Evolutionary conservation across 1,284 basidiomycete genomes (phyloP).

Genomic region (Cutaneotrichosporon sp.): DNA sequence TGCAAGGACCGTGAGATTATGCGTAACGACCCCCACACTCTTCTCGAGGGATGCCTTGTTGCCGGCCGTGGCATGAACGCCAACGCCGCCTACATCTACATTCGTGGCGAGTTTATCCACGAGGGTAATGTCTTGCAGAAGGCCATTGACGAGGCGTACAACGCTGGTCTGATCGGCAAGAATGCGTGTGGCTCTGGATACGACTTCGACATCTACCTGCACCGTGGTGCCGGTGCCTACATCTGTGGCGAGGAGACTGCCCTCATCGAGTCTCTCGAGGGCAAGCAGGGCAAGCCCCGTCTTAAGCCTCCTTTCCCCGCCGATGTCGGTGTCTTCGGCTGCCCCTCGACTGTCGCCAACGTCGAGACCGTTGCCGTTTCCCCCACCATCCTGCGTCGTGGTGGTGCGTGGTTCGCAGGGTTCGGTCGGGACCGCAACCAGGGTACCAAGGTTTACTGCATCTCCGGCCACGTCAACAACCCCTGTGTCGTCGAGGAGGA

Average conservation of each 20-base stretch:
- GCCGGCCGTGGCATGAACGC: conserved; percentile 99
- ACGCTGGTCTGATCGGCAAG: conserved; percentile 83
- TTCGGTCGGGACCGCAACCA: conserved; percentile 92
- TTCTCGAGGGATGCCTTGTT: conserved; percentile 94
- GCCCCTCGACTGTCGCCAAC: conserved; percentile 95
- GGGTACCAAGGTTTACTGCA: conserved; percentile 93
- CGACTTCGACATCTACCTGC: conserved; percentile 92
- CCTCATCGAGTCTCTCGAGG: conserved; percentile 90
- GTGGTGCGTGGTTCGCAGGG: conserved; percentile 83
- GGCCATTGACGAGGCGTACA: conserved; percentile 93
- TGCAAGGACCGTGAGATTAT: conserved; percentile 99
- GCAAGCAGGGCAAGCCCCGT: conserved; percentile 96
- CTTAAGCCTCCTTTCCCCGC: conserved; percentile 99
- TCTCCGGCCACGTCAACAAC: conserved; percentile 96
- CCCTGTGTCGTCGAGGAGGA: conserved; percentile 98
- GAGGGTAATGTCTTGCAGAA: conserved; percentile 90
- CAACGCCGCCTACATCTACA: conserved; percentile 91
- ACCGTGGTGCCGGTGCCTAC: conserved; percentile 95
- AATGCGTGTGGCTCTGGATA: conserved; percentile 91
- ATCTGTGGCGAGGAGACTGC: conserved; percentile 99
- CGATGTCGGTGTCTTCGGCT: conserved; percentile 94
- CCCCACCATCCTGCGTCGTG: conserved; percentile 91
- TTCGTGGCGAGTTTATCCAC: conserved; percentile 96
- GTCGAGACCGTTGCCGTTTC: conserved; percentile 98
- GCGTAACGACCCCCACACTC: conserved; percentile 96